Evolutionary conservation across 1,284 basidiomycete genomes (phyloP), one percentile per base, ranked within the genome.

Genomic region (Apiotrichum sp.): DNA sequence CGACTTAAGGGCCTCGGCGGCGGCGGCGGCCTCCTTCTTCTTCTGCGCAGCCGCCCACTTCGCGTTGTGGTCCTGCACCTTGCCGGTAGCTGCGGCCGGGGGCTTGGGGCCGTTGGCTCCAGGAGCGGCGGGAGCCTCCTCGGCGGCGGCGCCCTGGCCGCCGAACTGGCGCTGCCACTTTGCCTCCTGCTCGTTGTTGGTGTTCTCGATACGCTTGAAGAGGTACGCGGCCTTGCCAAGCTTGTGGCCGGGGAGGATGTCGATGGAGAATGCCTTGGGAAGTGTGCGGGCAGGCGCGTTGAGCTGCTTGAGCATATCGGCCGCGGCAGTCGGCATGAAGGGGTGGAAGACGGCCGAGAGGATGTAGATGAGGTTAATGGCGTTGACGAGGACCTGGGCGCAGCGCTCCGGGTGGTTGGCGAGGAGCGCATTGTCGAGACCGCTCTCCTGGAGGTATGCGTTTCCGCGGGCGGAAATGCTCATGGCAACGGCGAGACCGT

Each of bases 241-340:
- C 53, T 78, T 80, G 78, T 98, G 95, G 0, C 92, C 92, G 0
- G 85, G 83, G 36, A 96, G 81, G 56, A 98, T 85, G 72, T 98
- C 95, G 62, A 86, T 85, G 10, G 82, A 79, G 66, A 82, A 79
- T n/a, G 78, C 79, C 41, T 81, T 80, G 2, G 90, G 86, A 1
- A 96, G 83, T 9, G 82, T 79, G 48, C 93, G 84, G 2, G 86
- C 81, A 2, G 93, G 93, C 0, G 93, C 93, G 72, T 96, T 91
- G 63, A 98, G 83, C 73, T 98, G 96, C 35, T 77, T 73, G 58
- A 96, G 81, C 59, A 99, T 93, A 8, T 85, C 80, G 22, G 85
- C 84, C 32, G 87, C 84, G 0, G 90, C 95, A 29, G 85, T 82
- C 40, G 96, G 96, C 93, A 99, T 98, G 84, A 93, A 99, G 0